phyloP scores from a whole-genome alignment of 2,329 filamentous ascomycete genomes.

The Aspergillus tanneri region DNA sequence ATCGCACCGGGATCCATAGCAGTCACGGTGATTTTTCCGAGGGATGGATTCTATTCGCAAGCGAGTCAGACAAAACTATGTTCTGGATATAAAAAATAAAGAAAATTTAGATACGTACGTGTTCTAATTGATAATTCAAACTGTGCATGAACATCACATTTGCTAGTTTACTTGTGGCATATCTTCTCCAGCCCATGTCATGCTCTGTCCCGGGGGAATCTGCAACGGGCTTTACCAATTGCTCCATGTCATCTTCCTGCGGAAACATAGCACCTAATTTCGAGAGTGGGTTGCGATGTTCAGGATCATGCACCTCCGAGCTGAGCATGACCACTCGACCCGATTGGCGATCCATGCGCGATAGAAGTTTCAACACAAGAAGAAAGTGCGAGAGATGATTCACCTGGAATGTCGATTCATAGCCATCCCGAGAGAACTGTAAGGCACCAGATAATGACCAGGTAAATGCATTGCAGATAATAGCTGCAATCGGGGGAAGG shows the following conservation, averaged over 20 bases:
- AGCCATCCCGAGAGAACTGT: slow-evolving; percentile 38
- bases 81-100: too few species aligned
- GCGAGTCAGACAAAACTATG: neutral
- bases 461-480: slow-evolving; percentile 45
- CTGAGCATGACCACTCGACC: slow-evolving; percentile 33
- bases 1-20: slow-evolving; percentile 38
- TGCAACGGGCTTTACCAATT: slow-evolving; percentile 35
- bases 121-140: slow-evolving; percentile 37
- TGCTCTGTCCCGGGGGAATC: slow-evolving; percentile 33
- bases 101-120: slow-evolving; percentile 20
- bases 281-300: slow-evolving; percentile 40
- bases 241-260: slow-evolving; percentile 36
- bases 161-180: slow-evolving; percentile 46
- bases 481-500: slow-evolving; percentile 34
- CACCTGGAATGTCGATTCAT: slow-evolving; percentile 44
- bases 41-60: slow-evolving; percentile 22
- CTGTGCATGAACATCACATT: slow-evolving; percentile 44
- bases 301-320: slow-evolving; percentile 40
- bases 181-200: slow-evolving; percentile 46
- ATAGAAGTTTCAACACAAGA: slow-evolving; percentile 40
- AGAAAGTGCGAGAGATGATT: slow-evolving; percentile 42
- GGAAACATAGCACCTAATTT: slow-evolving; percentile 39
- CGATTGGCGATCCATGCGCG: slow-evolving; percentile 16
- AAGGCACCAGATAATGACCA: slow-evolving; percentile 37
- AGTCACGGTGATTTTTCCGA: slow-evolving; percentile 29